Conservation (phyloP, 2,329 filamentous ascomycete species). For the Didymella pomorum region DNA sequence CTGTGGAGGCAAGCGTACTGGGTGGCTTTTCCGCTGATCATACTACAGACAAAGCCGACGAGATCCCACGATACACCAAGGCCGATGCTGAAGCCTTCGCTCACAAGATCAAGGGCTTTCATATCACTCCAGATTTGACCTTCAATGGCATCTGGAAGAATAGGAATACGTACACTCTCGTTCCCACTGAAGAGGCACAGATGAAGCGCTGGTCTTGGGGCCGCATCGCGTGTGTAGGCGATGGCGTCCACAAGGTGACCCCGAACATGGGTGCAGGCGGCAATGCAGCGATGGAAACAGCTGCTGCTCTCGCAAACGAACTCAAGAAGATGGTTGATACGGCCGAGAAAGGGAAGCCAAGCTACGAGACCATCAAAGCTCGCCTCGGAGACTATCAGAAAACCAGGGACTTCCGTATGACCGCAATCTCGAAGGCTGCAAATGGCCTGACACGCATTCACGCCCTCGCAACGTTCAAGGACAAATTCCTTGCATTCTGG, state of each 20-base stretch:
- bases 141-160: slow-evolving; percentile 50
- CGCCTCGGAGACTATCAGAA: slow-evolving; percentile 23
- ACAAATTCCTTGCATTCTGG: slow-evolving; percentile 21
- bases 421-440: slow-evolving; percentile 12
- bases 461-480: slow-evolving; percentile 22
- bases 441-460: slow-evolving; percentile 20
- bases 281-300: slow-evolving; percentile 30
- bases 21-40: not conserved
- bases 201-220: slow-evolving; percentile 52
- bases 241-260: slow-evolving; percentile 53
- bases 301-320: slow-evolving; percentile 27
- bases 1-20: too few species aligned
- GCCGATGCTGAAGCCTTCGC: slow-evolving; percentile 42
- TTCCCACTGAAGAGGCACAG: slow-evolving; percentile 49
- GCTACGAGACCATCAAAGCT: slow-evolving; percentile 15
- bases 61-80: slow-evolving; percentile 46
- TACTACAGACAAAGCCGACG: slow-evolving; percentile 28
- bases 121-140: slow-evolving; percentile 34
- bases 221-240: slow-evolving; percentile 52
- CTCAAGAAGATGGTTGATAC: slow-evolving; percentile 22
- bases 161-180: slow-evolving; percentile 29
- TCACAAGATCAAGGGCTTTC: slow-evolving; percentile 31
- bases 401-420: slow-evolving; percentile 16
- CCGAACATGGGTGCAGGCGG: slow-evolving; percentile 31
- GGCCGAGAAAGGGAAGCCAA: slow-evolving; percentile 21